phyloP scores from a whole-genome alignment of 2,329 filamentous ascomycete genomes.

The Ophiostoma montium region DNA sequence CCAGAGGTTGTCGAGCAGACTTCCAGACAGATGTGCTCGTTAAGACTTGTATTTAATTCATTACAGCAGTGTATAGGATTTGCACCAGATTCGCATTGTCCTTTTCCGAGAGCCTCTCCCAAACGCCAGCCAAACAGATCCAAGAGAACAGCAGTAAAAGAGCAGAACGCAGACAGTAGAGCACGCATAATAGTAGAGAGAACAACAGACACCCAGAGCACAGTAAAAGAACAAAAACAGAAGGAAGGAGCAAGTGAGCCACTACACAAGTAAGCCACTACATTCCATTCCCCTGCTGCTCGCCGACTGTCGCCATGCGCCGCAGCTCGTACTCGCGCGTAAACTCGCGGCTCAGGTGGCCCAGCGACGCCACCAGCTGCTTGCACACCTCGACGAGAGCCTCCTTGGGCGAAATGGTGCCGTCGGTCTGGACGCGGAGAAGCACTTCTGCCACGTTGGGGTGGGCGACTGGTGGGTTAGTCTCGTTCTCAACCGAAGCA shows the following conservation, averaged over 20 bases:
- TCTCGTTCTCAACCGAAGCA: too few species aligned
- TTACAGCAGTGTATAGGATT: too few species aligned
- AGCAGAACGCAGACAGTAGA: neutral
- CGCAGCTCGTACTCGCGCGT: constrained; percentile 83
- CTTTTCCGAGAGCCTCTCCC: neutral
- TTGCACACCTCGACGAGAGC: constrained; percentile 69
- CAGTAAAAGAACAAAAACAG: too few species aligned
- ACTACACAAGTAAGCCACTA: neutral
- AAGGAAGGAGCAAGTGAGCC: neutral
- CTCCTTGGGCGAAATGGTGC: constrained; percentile 74
- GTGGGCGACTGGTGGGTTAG: constrained; percentile 31
- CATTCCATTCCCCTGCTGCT: constrained; percentile 25
- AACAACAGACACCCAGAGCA: too few species aligned
- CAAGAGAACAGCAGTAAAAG: neutral
- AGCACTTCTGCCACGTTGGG: constrained; percentile 47
- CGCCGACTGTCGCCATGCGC: constrained; percentile 62
- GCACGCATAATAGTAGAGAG: too few species aligned
- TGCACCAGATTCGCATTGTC: neutral
- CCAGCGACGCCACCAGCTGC: constrained; percentile 68
- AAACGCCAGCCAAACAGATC: neutral
- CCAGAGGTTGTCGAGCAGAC: too few species aligned
- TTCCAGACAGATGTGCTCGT: too few species aligned
- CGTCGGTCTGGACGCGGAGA: constrained; percentile 85
- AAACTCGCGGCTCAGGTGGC: constrained; percentile 71
- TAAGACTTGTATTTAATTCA: too few species aligned